Evolutionary conservation across 768 basidiomycete species (phyloP).

Genomic region (Melanogaster broomeanus): DNA sequence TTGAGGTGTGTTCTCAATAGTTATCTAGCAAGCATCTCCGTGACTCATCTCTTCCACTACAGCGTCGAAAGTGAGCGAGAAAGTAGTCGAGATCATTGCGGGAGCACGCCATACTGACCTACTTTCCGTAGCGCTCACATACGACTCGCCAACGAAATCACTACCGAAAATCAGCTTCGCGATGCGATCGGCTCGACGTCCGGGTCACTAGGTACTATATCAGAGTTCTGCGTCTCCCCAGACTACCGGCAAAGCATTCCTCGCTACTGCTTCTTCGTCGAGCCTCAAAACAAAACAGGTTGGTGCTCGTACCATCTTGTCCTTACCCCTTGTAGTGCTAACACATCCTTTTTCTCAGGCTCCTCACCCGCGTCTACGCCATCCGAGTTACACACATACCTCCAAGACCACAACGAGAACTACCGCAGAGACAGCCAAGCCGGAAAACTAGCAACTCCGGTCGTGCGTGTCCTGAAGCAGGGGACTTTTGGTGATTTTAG

Average conservation of each 20-base stretch:
- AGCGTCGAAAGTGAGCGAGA: conserved; percentile 24
- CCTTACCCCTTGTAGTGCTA: neutral
- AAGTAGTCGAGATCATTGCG: neutral
- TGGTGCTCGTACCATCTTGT: neutral
- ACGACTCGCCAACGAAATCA: conserved; percentile 23
- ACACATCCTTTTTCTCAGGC: neutral
- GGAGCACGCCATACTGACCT: neutral
- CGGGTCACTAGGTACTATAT: conserved; percentile 18
- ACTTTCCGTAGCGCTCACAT: conserved; percentile 10
- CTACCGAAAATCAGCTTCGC: conserved; percentile 21
- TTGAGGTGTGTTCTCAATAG: conserved; percentile 14
- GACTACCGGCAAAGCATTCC: conserved; percentile 17
- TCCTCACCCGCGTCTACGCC: conserved; percentile 3
- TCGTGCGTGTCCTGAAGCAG: conserved; percentile 15
- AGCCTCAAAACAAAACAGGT: conserved; percentile 11
- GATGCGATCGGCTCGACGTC: conserved; percentile 14
- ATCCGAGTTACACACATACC: conserved; percentile 5
- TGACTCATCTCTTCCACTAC: neutral
- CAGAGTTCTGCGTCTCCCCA: conserved; percentile 19
- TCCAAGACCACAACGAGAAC: conserved; percentile 17
- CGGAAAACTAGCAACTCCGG: conserved; percentile 8
- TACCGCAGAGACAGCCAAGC: conserved; percentile 10
- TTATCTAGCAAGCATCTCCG: neutral
- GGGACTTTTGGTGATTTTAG: conserved; percentile 23
- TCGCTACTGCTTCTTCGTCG: conserved; percentile 23